Evolutionary conservation across 2,329 filamentous ascomycete species (phyloP), one percentile per base, ranked within the genome.

Genomic region (Dactylellina haptotyla): DNA sequence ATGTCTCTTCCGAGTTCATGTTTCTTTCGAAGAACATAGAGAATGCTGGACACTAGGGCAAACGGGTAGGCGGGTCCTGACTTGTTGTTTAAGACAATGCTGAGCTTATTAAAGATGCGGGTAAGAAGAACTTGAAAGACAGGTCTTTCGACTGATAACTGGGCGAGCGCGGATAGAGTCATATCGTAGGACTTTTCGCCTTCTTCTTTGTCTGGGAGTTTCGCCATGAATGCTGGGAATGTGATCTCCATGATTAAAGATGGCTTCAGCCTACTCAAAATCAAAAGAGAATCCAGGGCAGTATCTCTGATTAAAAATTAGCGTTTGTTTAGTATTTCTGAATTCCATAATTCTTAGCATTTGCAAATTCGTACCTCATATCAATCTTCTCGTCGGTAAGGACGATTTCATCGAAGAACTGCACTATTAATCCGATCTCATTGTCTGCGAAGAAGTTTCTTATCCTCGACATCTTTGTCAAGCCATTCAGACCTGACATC

Each of bases 221-320:
- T 85, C 2, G 87, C 87, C 79, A 90, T 84, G 78, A 90, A 89
- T 3, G 86, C 86, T 25, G 88, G 88, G 76, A 90, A 87, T 0
- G 87, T 87, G 65, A 87, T 87, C 50, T 88, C 85, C 77, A 88
- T 85, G 26, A 90, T 86, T 9, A 88, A 80, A 50, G 85, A 83
- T 16, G 88, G 86, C 76, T 87, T 88, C 70, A 87, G 83, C 71
- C 85, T 85, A 4, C 88, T 88, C 43, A 90, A 84, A 32, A 87
- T 84, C 2, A 86, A 83, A 46, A 90, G 82, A 23, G 85, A 84
- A 32, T 82, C 80, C 70, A 89, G 85, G 4, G 87, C 86, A 73
- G 86, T 84, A 69, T 84, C 83, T 75, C 87, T 87, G 32, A 89
- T n/a, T 20, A n/a, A 32, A 8, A 30, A 25, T 67, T 43, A 67